phyloP scores from a whole-genome alignment of 2,329 filamentous ascomycete species.

The Colletotrichum orbiculare region DNA sequence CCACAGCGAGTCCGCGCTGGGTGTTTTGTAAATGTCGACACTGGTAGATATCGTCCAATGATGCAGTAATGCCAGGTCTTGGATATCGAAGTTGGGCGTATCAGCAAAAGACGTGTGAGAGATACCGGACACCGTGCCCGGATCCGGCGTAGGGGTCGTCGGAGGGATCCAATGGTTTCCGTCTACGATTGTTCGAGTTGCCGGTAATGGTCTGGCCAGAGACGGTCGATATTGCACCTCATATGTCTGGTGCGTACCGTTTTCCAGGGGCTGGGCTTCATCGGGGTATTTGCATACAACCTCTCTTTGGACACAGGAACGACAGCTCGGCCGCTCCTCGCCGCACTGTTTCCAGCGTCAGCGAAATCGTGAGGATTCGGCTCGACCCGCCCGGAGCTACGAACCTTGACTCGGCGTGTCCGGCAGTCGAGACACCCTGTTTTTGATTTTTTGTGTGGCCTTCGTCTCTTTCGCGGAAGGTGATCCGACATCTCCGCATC shows the following conservation, averaged over 20 bases:
- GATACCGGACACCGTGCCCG: not conserved
- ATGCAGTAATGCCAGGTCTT: slow-evolving; percentile 36
- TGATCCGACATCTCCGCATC: not conserved
- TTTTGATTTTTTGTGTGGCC: slow-evolving; percentile 34
- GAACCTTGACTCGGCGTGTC: slow-evolving; percentile 37
- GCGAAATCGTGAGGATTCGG: not conserved
- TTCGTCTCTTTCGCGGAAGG: slow-evolving; percentile 12
- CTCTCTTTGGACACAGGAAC: slow-evolving; percentile 28
- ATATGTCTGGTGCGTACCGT: not conserved
- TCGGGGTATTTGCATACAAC: slow-evolving; percentile 24
- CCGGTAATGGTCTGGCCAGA: not conserved
- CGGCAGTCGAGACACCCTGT: slow-evolving; percentile 35
- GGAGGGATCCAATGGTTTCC: too few species aligned
- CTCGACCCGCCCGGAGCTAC: not conserved
- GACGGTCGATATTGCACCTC: too few species aligned
- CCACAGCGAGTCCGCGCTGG: slow-evolving; percentile 16
- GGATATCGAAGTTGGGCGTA: slow-evolving; percentile 13
- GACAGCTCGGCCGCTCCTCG: slow-evolving; percentile 34
- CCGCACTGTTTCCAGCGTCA: slow-evolving; percentile 24
- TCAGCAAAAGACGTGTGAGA: not conserved
- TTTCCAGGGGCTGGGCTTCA: not conserved
- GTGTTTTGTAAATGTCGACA: slow-evolving; percentile 10
- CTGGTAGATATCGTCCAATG: slow-evolving; percentile 36
- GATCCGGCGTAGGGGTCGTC: not conserved
- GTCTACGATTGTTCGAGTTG: too few species aligned